Evolutionary conservation across 805 yeast genomes (phyloP), one percentile per base, ranked within the genome.

Genomic region (Cyberlindnera sargentensis): DNA sequence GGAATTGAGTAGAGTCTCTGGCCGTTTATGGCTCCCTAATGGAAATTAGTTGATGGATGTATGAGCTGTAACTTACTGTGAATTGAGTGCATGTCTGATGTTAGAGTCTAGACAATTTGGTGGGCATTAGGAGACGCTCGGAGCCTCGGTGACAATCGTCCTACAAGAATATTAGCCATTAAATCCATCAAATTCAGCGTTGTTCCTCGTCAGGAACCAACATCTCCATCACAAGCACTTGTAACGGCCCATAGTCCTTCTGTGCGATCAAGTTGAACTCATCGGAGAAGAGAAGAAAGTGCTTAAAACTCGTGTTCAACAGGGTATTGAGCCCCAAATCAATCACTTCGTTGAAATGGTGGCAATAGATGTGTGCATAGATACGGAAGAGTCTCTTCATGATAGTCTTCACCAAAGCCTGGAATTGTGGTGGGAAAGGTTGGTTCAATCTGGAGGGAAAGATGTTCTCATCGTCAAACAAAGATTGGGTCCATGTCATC

Each of bases 321-420:
- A 91, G 95, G 9, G 95, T 84, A 62, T 90, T 96, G 55, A 91
- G 69, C 3, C 96, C 96, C 53, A 93, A 71, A 61, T 90, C 98
- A 34, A 89, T 78, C 45, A 93, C 85, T 64, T 91, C 96, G 60
- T 89, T 96, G 64, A 93, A 91, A 63, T 93, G 99, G 60, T 93
- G 98, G 60, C 99, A 93, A 64, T 93, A 93, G 36, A 93, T 86
- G 65, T 93, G 99, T 1, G 99, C 98, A 59, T 93, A 93, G 4
- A 93, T 89, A 61, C 99, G 75, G 65, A 90, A 93, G 40, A 93
- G 70, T 52, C 99, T 76, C 65, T 91, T 88, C 72, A 93, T 78
- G 38, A 93, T 87, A 20, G 95, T 90, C 56, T 81, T 84, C 36
- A 88, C 85, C 48, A 87, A 73, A 6, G 80, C 73, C 24, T 80